Percentiles rank a stretch among this genome's conserved stretches.
phyloP scores from a whole-genome alignment of 164 flowering plant genomes.

The Santalum album region DNA sequence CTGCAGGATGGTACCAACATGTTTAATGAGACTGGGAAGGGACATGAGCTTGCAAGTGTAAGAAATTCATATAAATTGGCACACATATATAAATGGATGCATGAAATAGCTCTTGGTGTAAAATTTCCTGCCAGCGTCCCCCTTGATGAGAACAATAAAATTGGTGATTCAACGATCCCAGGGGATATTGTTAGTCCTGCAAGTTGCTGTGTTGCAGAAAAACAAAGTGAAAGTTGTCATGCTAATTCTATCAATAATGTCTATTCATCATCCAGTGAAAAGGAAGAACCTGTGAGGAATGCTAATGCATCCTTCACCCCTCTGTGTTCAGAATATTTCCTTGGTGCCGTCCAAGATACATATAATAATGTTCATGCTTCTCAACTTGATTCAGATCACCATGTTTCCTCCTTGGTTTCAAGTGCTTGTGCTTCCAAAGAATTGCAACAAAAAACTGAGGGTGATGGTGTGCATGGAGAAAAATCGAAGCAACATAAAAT shows the following conservation, averaged over 20 bases:
- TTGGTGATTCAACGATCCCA: conserved; percentile 12
- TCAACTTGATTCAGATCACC: conserved; percentile 23
- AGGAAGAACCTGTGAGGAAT: conserved; percentile 1
- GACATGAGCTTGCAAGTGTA: conserved; percentile 18
- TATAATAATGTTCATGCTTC: conserved; percentile 13
- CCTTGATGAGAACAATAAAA: conserved; percentile 16
- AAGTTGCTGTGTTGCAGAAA: conserved; percentile 2
- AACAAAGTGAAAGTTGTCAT: conserved; percentile 7
- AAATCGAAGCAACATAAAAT: conserved; percentile 10
- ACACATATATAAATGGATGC: conserved; percentile 44
- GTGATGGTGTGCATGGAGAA: conserved; percentile 11
- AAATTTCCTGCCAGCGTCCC: conserved; percentile 12
- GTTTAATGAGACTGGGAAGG: conserved; percentile 15
- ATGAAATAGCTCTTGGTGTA: conserved; percentile 14
- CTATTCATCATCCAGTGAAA: conserved; percentile 10
- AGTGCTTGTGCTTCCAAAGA: conserved; percentile 14
- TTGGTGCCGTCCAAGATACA: conserved; percentile 8
- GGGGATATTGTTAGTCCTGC: conserved; percentile 5
- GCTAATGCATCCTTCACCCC: conserved; percentile 9
- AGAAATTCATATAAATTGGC: conserved; percentile 27
- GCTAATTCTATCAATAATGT: conserved; percentile 6
- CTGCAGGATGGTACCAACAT: conserved; percentile 6
- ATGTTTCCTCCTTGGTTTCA: conserved; percentile 15
- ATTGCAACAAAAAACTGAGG: conserved; percentile 7
- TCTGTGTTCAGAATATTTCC: conserved; percentile 26